Conservation (phyloP, 768 basidiomycete genomes). For the Boletales sp. region DNA sequence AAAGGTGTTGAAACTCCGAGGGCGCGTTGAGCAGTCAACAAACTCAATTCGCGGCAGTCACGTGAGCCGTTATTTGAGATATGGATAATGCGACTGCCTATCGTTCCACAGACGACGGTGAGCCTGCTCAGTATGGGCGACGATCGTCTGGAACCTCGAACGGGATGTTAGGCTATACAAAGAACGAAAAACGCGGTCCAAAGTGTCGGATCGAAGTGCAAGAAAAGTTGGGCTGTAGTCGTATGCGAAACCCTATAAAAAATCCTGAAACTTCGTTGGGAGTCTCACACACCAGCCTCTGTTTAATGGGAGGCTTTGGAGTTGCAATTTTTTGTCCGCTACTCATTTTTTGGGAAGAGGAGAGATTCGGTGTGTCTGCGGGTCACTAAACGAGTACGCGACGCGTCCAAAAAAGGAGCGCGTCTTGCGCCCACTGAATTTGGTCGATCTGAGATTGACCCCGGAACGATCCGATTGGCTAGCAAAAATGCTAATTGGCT, state of each 20-base stretch:
- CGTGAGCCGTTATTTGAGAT: slow-evolving; percentile 35
- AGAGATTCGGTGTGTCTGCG: slow-evolving; percentile 30
- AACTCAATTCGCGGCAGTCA: slow-evolving; percentile 38
- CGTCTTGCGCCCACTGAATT: slow-evolving; percentile 36
- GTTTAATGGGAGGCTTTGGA: slow-evolving; percentile 17
- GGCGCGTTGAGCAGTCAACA: slow-evolving; percentile 38
- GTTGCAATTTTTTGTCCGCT: slow-evolving; percentile 28
- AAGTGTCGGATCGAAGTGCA: neutral
- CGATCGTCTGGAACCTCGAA: neutral
- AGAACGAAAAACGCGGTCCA: slow-evolving; percentile 16
- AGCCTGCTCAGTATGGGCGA: slow-evolving; percentile 1
- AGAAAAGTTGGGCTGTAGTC: slow-evolving; percentile 16
- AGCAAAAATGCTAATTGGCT: neutral
- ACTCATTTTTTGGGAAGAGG: slow-evolving; percentile 22
- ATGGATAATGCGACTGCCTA: slow-evolving; percentile 15
- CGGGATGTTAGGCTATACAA: slow-evolving; percentile 12
- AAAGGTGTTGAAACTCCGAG: slow-evolving; percentile 40
- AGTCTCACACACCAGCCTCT: slow-evolving; percentile 12
- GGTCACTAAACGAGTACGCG: slow-evolving; percentile 22
- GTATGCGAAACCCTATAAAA: slow-evolving; percentile 14
- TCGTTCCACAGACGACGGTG: slow-evolving; percentile 3
- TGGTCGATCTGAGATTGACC: slow-evolving; percentile 33
- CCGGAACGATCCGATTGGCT: slow-evolving; percentile 15
- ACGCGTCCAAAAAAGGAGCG: slow-evolving; percentile 37
- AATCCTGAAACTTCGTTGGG: slow-evolving; percentile 15